These are phyloP conservation scores for Heliosperma pusillum DNA, from an alignment of 148 eudicot species.

Conservation along the genomic window DNA sequence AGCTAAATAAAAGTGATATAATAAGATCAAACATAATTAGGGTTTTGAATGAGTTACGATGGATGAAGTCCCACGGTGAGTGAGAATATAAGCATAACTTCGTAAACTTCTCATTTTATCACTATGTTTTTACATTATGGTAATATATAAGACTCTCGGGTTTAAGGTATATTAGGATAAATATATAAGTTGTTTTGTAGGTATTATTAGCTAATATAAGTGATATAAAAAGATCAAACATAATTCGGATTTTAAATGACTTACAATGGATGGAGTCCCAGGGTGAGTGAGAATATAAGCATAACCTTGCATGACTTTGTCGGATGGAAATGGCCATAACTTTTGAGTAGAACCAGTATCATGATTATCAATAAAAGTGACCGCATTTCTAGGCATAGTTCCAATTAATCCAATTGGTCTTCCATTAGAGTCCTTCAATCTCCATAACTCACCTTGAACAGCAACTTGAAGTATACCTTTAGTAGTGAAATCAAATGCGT, in stretches of 20 bases:
- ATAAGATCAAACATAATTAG: too few relatives aligned
- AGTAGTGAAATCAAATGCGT: conserved; percentile 55
- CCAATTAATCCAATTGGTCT: conserved; percentile 54
- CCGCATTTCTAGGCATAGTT: conserved; percentile 29
- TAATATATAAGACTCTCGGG: too few relatives aligned
- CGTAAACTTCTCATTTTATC: too few relatives aligned
- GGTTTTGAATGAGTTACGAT: too few relatives aligned
- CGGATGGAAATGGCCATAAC: conserved; percentile 15
- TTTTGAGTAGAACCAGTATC: conserved; percentile 22
- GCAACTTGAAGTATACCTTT: conserved; percentile 60
- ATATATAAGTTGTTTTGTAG: too few relatives aligned
- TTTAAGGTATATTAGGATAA: too few relatives aligned
- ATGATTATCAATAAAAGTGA: conserved; percentile 19
- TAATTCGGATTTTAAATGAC: background rate
- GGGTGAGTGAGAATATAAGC: conserved; percentile 23
- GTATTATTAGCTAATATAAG: too few relatives aligned
- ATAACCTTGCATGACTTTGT: conserved; percentile 22
- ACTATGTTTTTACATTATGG: too few relatives aligned
- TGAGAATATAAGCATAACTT: too few relatives aligned
- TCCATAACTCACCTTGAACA: conserved; percentile 51
- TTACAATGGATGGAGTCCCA: conserved; percentile 20
- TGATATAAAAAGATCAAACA: too few relatives aligned
- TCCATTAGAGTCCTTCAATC: conserved; percentile 48
- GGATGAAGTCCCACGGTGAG: too few relatives aligned
- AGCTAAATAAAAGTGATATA: too few relatives aligned